Percentiles rank a stretch among this genome's conserved stretches.
phyloP scores from a whole-genome alignment of 2,329 filamentous ascomycete species.

The Coniochaeta ligniaria region DNA sequence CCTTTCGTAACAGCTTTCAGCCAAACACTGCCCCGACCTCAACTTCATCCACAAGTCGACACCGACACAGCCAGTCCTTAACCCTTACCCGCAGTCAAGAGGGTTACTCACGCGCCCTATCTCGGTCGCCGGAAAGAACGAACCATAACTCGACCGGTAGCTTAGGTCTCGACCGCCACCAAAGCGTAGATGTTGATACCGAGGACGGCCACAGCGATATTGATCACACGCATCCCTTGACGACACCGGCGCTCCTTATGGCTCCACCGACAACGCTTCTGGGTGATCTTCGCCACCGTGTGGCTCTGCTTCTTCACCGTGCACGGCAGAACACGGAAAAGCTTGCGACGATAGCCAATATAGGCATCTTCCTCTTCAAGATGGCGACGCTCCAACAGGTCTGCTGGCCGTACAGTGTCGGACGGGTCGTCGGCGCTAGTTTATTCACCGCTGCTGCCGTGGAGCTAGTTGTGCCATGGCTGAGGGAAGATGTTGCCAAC shows the following conservation, averaged over 20 bases:
- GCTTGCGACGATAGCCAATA: slow-evolving; percentile 34
- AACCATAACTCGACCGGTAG: not conserved
- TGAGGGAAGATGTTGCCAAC: not conserved
- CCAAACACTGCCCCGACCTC: not conserved
- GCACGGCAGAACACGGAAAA: slow-evolving; percentile 11
- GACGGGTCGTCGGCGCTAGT: slow-evolving; percentile 56
- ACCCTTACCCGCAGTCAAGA: slow-evolving; percentile 34
- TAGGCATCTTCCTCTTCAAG: slow-evolving; percentile 62
- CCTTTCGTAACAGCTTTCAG: not conserved
- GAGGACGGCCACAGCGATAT: slow-evolving; percentile 6
- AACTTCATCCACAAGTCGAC: slow-evolving; percentile 18
- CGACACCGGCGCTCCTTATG: slow-evolving; percentile 31
- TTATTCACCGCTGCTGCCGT: slow-evolving; percentile 62
- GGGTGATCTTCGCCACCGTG: slow-evolving; percentile 24
- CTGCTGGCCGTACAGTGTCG: slow-evolving; percentile 67
- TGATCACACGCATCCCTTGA: slow-evolving; percentile 11
- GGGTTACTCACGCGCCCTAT: slow-evolving; percentile 16
- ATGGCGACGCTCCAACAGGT: slow-evolving; percentile 55
- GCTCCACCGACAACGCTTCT: slow-evolving; percentile 34
- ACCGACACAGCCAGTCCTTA: slow-evolving; percentile 24
- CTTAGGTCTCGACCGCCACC: not conserved
- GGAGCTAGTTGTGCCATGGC: slow-evolving; percentile 39
- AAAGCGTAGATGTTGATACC: not conserved
- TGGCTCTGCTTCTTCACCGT: slow-evolving; percentile 28
- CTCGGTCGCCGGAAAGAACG: slow-evolving; percentile 20